Conservation (phyloP, 1,139 yeast species). For the Scheffersomyces titani region DNA sequence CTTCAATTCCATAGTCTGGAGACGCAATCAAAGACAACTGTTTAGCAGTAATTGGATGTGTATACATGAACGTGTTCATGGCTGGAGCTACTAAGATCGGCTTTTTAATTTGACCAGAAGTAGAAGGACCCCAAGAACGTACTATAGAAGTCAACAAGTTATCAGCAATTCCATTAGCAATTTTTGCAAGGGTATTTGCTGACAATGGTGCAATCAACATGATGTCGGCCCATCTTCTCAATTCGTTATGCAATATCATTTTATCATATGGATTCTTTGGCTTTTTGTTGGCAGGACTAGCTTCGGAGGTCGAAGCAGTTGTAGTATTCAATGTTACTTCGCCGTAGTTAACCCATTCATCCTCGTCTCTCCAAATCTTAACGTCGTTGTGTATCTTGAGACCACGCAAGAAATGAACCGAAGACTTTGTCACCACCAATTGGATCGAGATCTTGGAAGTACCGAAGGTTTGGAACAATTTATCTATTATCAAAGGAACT, state of each 20-base stretch:
- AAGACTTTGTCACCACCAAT: conserved; percentile 78
- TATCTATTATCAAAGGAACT: conserved; percentile 82
- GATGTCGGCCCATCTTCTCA: conserved; percentile 95
- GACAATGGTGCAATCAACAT: conserved; percentile 89
- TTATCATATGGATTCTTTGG: conserved; percentile 43
- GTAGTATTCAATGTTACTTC: conserved; percentile 21
- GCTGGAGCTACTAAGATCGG: conserved; percentile 95
- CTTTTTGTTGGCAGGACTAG: conserved; percentile 18
- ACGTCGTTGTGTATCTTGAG: conserved; percentile 78
- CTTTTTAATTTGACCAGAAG: conserved; percentile 36
- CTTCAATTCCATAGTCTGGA: conserved; percentile 58
- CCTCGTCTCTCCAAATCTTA: conserved; percentile 91
- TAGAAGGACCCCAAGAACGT: conserved; percentile 83
- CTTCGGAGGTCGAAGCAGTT: conserved; percentile 11
- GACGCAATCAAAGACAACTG: conserved; percentile 62
- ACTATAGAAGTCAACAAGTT: conserved; percentile 81
- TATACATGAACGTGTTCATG: conserved; percentile 95
- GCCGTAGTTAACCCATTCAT: conserved; percentile 75
- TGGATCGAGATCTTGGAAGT: conserved; percentile 75
- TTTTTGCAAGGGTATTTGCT: conserved; percentile 90
- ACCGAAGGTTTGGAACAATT: conserved; percentile 74
- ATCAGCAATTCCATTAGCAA: conserved; percentile 89
- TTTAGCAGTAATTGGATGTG: conserved; percentile 87
- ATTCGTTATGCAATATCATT: conserved; percentile 76
- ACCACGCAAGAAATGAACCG: conserved; percentile 81